Evolutionary conservation across 495 filamentous ascomycete species (phyloP).

Genomic region (Penicillium manginii): DNA sequence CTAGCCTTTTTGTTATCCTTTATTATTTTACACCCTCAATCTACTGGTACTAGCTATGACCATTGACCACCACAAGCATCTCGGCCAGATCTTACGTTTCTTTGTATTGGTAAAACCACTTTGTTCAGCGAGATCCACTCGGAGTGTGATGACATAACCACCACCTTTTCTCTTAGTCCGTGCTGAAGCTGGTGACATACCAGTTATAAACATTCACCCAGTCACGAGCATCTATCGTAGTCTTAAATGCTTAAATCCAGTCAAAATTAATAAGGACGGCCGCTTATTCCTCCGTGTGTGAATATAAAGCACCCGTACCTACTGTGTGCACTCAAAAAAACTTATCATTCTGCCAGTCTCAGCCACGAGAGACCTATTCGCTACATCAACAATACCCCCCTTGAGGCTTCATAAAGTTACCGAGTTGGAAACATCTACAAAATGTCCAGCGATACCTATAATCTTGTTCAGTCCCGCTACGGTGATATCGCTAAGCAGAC

Average conservation of each 20-base stretch:
- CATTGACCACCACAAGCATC: conserved; percentile 10
- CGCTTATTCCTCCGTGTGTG: conserved; percentile 8
- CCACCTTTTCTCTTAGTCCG: conserved; percentile 5
- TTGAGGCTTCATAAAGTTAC: conserved; percentile 8
- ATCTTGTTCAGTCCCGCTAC: conserved; percentile 20
- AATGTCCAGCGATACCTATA: conserved; percentile 16
- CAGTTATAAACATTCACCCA: conserved; percentile 6
- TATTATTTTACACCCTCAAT: conserved; percentile 8
- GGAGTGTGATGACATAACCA: conserved; percentile 8
- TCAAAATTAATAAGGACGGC: conserved; percentile 7
- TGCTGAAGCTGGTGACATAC: conserved; percentile 9
- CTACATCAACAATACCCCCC: conserved; percentile 11
- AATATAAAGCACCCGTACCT: conserved; percentile 11
- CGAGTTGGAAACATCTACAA: conserved; percentile 5
- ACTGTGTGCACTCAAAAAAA: conserved; percentile 9
- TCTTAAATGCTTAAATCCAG: conserved; percentile 3
- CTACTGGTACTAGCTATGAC: conserved; percentile 14
- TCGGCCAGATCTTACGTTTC: conserved; percentile 2
- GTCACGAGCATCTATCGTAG: conserved; percentile 4
- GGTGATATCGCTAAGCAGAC: conserved; percentile 14
- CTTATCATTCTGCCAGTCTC: conserved; percentile 8
- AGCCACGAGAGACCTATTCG: conserved; percentile 8
- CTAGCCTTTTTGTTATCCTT: conserved; percentile 6
- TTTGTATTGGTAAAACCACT: conserved; percentile 4
- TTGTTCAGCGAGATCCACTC: conserved; percentile 9